A percentile compares a stretch with the other conserved stretches of the same genome.
Evolutionary conservation across 805 yeast genomes (phyloP).

Genomic region (Wickerhamiella lipophila): DNA sequence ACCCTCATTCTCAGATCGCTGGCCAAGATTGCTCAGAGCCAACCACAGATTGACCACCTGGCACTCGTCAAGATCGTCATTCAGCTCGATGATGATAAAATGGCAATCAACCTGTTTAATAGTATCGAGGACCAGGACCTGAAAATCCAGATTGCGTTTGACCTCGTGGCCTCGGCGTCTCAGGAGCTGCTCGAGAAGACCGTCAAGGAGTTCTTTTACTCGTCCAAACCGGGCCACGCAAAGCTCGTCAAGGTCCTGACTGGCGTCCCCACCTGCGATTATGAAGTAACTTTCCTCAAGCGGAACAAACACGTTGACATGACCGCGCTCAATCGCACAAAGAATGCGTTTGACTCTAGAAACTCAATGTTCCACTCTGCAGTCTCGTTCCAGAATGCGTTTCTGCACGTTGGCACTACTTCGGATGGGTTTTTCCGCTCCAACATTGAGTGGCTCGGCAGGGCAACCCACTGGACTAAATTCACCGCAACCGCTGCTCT

Average conservation of each 20-base stretch:
- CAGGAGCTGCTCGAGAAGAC: constrained; percentile 65
- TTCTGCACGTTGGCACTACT: constrained; percentile 91
- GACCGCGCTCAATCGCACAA: constrained; percentile 67
- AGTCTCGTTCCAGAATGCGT: constrained; percentile 86
- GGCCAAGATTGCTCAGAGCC: constrained; percentile 39
- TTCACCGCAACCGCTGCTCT: constrained; percentile 95
- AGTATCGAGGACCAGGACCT: constrained; percentile 42
- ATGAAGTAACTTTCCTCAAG: constrained; percentile 74
- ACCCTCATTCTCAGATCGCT: constrained; percentile 48
- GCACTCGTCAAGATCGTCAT: constrained; percentile 76
- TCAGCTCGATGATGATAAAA: constrained; percentile 62
- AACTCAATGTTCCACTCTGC: constrained; percentile 92
- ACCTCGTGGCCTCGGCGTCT: constrained; percentile 78
- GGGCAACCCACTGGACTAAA: constrained; percentile 97
- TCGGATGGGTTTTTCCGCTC: constrained; percentile 84
- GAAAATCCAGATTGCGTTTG: constrained; percentile 91
- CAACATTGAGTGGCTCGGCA: constrained; percentile 89
- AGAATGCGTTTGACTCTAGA: constrained; percentile 74
- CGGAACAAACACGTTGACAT: constrained; percentile 81
- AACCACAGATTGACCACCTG: constrained; percentile 64
- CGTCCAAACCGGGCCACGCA: constrained; percentile 26
- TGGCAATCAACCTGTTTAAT: constrained; percentile 59
- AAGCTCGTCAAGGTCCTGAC: constrained; percentile 57
- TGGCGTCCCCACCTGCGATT: constrained; percentile 91
- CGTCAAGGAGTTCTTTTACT: constrained; percentile 25